A percentile compares a stretch with the other conserved stretches of the same genome.
These are phyloP conservation scores for Lodderomyces oxycetoniae DNA, from an alignment of 1,139 yeast genomes.

Conservation along the genomic window DNA sequence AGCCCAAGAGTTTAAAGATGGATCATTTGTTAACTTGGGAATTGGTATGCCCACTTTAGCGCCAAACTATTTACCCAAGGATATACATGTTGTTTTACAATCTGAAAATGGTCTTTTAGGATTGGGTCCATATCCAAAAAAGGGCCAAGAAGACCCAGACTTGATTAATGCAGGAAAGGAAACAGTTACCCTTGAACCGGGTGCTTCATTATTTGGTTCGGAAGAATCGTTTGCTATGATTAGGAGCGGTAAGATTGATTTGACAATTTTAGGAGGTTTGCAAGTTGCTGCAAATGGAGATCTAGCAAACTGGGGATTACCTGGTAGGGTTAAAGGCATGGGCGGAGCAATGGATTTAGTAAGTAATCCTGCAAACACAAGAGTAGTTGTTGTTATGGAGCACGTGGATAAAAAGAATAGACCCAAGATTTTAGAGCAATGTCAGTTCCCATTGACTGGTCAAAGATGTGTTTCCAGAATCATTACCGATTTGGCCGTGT, in stretches of 20 bases:
- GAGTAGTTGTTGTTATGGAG: constrained; percentile 48
- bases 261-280: constrained; percentile 46
- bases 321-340: constrained; percentile 50
- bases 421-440: constrained; percentile 41
- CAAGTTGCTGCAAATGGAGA: constrained; percentile 47
- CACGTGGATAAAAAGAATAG: constrained; percentile 45
- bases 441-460: constrained; percentile 47
- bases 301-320: constrained; percentile 50
- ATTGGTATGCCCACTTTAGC: constrained; percentile 50
- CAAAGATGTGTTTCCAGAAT: constrained; percentile 40
- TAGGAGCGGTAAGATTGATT: constrained; percentile 42
- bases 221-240: constrained; percentile 50
- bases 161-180: constrained; percentile 50
- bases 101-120: constrained; percentile 50
- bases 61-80: constrained; percentile 37
- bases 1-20: constrained; percentile 41
- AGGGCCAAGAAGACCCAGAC: constrained; percentile 44
- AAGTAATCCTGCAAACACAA: constrained; percentile 41
- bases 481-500: constrained; percentile 48
- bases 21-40: constrained; percentile 43
- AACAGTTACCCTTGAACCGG: constrained; percentile 42
- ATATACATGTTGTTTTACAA: constrained; percentile 37
- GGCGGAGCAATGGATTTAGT: constrained; percentile 58
- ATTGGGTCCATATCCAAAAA: constrained; percentile 43
- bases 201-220: constrained; percentile 47